Evolutionary conservation across 2,329 filamentous ascomycete species (phyloP).

Genomic region (Monosporascus sp.): DNA sequence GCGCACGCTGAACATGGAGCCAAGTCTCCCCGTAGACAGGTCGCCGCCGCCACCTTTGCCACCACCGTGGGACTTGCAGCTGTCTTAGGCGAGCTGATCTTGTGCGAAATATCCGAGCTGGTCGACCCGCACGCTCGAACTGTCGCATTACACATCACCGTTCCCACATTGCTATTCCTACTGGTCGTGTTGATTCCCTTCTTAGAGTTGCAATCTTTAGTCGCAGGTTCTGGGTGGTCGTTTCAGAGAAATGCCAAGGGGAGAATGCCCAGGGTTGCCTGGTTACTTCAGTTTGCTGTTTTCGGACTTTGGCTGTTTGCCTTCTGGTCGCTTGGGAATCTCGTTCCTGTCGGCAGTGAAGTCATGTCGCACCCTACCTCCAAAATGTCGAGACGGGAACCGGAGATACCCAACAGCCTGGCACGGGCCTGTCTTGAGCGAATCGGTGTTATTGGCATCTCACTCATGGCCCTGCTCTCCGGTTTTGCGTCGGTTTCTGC

Average conservation of each 20-base stretch:
- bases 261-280: slow-evolving; percentile 52
- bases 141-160: slow-evolving; percentile 61
- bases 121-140: slow-evolving; percentile 63
- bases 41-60: slow-evolving; percentile 64
- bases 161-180: slow-evolving; percentile 65
- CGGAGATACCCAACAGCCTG: slow-evolving; percentile 32
- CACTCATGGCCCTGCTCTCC: slow-evolving; percentile 80
- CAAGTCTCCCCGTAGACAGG: slow-evolving; percentile 43
- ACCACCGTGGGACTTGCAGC: slow-evolving; percentile 71
- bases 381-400: slow-evolving; percentile 32
- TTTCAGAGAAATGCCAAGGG: slow-evolving; percentile 55
- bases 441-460: slow-evolving; percentile 79
- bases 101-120: slow-evolving; percentile 77
- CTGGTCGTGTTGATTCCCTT: slow-evolving; percentile 73
- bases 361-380: slow-evolving; percentile 34
- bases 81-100: slow-evolving; percentile 72
- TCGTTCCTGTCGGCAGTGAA: slow-evolving; percentile 44
- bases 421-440: slow-evolving; percentile 56
- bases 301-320: slow-evolving; percentile 64
- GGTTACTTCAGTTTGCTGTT: slow-evolving; percentile 56
- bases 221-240: slow-evolving; percentile 53
- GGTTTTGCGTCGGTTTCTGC: slow-evolving; percentile 86
- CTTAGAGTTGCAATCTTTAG: slow-evolving; percentile 66
- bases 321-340: slow-evolving; percentile 72
- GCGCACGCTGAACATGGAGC: slow-evolving; percentile 53